A percentile compares a stretch with the other conserved stretches of the same genome.
Evolutionary conservation across 441 rosid genomes (phyloP).

Genomic region (Cnidoscolus chayamansa): DNA sequence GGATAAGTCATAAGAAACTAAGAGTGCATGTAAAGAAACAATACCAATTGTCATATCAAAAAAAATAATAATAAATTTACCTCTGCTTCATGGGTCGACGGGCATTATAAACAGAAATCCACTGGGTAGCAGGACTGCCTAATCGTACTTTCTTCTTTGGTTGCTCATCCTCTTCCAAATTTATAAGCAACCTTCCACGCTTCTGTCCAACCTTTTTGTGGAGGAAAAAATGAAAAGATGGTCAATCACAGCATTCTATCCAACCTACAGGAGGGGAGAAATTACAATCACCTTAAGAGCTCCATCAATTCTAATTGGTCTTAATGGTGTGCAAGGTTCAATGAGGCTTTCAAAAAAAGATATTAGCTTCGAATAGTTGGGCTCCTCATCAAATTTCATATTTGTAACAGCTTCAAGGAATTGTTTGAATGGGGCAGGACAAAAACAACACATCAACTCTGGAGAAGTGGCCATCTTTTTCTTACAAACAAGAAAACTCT

Average conservation of each 20-base stretch:
- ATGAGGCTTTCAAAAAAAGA: slow-evolving; percentile 60
- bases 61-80: slow-evolving; percentile 28
- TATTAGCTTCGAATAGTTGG: slow-evolving; percentile 68
- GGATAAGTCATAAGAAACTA: not conserved
- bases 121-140: slow-evolving; percentile 89
- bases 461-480: slow-evolving; percentile 88
- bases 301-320: slow-evolving; percentile 78
- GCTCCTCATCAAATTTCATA: slow-evolving; percentile 82
- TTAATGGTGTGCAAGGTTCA: slow-evolving; percentile 53
- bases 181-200: slow-evolving; percentile 71
- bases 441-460: slow-evolving; percentile 75
- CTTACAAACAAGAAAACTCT: slow-evolving; percentile 88
- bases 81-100: slow-evolving; percentile 95
- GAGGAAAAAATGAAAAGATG: slow-evolving; percentile 20
- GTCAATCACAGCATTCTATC: slow-evolving; percentile 8
- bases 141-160: slow-evolving; percentile 80
- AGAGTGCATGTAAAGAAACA: slow-evolving; percentile 18
- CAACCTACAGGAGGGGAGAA: not conserved
- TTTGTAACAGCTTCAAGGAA: slow-evolving; percentile 77
- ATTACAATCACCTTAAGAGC: slow-evolving; percentile 59
- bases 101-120: slow-evolving; percentile 87
- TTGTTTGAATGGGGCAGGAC: slow-evolving; percentile 67
- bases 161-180: slow-evolving; percentile 89
- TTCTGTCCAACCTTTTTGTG: slow-evolving; percentile 72
- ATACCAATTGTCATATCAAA: slow-evolving; percentile 1